phyloP scores from a whole-genome alignment of 768 basidiomycete genomes.

The Gyrodon lividus region DNA sequence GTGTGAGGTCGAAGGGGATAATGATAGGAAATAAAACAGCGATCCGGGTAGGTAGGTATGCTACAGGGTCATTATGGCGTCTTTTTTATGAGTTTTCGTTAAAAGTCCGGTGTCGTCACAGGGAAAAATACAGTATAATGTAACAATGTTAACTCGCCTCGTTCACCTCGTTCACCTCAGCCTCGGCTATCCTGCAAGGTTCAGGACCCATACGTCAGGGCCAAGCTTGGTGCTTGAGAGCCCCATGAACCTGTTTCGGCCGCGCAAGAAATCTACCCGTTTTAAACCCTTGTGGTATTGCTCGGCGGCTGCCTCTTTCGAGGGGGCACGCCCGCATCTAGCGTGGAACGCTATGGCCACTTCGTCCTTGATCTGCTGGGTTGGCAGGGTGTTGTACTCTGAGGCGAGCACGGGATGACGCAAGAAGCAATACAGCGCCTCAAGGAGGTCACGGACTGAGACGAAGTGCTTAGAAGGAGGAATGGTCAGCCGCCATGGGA shows the following conservation, averaged over 20 bases:
- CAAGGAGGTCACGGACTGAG: slow-evolving; percentile 50
- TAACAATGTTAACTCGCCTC: slow-evolving; percentile 25
- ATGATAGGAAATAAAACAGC: slow-evolving; percentile 22
- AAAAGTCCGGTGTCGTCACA: slow-evolving; percentile 9
- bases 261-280: slow-evolving; percentile 53
- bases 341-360: slow-evolving; percentile 44
- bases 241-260: slow-evolving; percentile 45
- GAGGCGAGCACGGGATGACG: slow-evolving; percentile 37
- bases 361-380: slow-evolving; percentile 30
- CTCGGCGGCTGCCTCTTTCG: slow-evolving; percentile 29
- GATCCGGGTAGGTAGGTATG: slow-evolving; percentile 14
- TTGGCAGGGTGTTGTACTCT: slow-evolving; percentile 41
- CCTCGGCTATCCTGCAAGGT: slow-evolving; percentile 22
- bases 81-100: slow-evolving; percentile 19
- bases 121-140: slow-evolving; percentile 27
- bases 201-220: slow-evolving; percentile 37
- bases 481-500: slow-evolving; percentile 38
- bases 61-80: slow-evolving; percentile 16
- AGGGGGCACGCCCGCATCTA: slow-evolving; percentile 37
- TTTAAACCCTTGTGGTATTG: slow-evolving; percentile 51
- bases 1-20: slow-evolving; percentile 13
- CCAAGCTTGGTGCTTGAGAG: slow-evolving; percentile 37
- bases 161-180: not conserved
- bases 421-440: slow-evolving; percentile 43
- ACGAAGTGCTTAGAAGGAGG: slow-evolving; percentile 26